Conservation (phyloP, 2,329 filamentous ascomycete genomes). For the Stachybotrys chartarum region DNA sequence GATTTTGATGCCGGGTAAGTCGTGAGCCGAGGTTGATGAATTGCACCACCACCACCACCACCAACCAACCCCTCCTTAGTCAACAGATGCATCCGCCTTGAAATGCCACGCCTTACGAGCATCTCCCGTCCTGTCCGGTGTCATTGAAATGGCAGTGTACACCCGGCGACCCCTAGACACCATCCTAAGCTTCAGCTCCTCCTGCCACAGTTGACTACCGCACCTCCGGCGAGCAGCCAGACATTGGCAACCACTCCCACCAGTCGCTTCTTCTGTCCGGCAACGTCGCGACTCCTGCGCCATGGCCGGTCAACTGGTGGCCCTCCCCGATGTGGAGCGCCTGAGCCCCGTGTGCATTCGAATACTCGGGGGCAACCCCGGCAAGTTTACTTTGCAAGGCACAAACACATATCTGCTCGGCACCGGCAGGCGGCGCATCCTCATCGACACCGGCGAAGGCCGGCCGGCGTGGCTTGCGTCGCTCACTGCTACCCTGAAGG, state of each 20-base stretch:
- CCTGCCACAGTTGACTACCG: neutral
- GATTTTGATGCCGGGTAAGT: neutral
- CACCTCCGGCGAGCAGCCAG: neutral
- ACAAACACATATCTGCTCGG: conserved; percentile 96
- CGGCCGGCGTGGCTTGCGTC: conserved; percentile 63
- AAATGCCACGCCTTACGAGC: neutral
- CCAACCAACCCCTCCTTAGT: neutral
- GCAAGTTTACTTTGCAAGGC: conserved; percentile 69
- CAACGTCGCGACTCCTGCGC: conserved; percentile 8
- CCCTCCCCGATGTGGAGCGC: conserved; percentile 67
- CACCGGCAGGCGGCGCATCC: conserved; percentile 61
- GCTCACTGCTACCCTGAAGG: conserved; percentile 55
- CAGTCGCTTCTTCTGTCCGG: neutral
- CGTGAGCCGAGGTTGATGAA: neutral
- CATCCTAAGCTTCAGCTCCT: neutral
- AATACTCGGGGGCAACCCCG: conserved; percentile 84
- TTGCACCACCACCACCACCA: neutral
- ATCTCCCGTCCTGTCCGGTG: neutral
- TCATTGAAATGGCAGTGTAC: neutral
- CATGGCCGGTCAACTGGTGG: conserved; percentile 32
- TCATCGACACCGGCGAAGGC: conserved; percentile 89
- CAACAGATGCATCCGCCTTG: neutral
- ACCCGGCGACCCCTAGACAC: neutral
- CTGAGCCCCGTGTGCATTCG: conserved; percentile 73
- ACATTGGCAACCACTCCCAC: neutral